Conservation (phyloP, 345 rosid genomes). For the Bruguiera gymnorhiza region DNA sequence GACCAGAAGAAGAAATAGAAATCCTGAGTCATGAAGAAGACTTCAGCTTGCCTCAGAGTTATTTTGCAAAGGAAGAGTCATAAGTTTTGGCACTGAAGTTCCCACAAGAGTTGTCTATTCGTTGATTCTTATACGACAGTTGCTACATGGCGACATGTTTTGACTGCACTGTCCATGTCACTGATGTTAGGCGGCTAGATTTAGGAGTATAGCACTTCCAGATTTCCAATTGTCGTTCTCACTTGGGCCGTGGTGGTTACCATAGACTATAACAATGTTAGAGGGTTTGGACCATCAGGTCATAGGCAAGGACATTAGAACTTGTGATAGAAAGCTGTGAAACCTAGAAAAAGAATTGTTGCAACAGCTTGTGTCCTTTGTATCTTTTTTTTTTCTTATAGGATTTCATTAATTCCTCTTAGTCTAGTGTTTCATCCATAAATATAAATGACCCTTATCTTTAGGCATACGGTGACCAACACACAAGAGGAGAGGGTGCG, state of each 20-base stretch:
- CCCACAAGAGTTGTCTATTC: too few relatives aligned
- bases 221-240: neutral
- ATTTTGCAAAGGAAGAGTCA: slow-evolving; percentile 70
- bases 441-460: too few relatives aligned
- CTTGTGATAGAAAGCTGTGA: too few relatives aligned
- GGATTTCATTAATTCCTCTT: too few relatives aligned
- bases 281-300: too few relatives aligned
- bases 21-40: slow-evolving; percentile 85
- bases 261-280: neutral
- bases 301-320: too few relatives aligned
- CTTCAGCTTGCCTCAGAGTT: slow-evolving; percentile 78
- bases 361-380: too few relatives aligned
- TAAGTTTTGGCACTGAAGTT: slow-evolving; percentile 14
- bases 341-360: too few relatives aligned
- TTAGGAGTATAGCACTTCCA: slow-evolving; percentile 9
- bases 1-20: slow-evolving; percentile 81
- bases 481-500: slow-evolving; percentile 40
- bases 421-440: too few relatives aligned
- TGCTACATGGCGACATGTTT: neutral
- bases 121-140: neutral
- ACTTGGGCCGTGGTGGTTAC: neutral
- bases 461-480: too few relatives aligned
- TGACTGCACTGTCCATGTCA: too few relatives aligned
- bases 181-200: slow-evolving; percentile 7
- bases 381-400: too few relatives aligned